Percentiles rank a stretch among this genome's conserved stretches.
phyloP scores from a whole-genome alignment of 2,329 filamentous ascomycete species.

The Xylariomycetidae sp. region DNA sequence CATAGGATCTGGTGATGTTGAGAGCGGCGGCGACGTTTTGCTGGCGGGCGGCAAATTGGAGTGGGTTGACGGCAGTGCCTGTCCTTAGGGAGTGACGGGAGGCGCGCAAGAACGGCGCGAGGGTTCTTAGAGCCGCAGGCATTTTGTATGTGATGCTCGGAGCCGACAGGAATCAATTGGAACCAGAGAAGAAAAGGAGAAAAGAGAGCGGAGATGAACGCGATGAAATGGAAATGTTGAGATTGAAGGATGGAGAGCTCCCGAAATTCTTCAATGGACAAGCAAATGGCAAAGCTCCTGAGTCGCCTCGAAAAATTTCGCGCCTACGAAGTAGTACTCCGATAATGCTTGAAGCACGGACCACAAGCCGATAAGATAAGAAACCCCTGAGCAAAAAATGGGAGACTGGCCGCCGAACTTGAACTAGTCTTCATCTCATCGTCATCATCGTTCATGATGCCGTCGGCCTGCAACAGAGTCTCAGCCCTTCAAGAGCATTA shows the following conservation, averaged over 20 bases:
- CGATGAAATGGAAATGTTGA: constrained; percentile 3
- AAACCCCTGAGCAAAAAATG: too few relatives aligned
- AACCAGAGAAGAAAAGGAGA: constrained; percentile 6
- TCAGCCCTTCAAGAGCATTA: too few relatives aligned
- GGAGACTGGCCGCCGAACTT: too few relatives aligned
- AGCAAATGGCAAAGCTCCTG: too few relatives aligned
- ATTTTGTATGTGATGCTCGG: constrained; percentile 48
- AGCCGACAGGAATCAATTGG: constrained; percentile 10
- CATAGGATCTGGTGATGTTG: constrained; percentile 62
- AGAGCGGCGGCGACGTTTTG: constrained; percentile 61
- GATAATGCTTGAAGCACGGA: too few relatives aligned
- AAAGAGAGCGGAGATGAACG: constrained; percentile 8
- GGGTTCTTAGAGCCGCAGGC: constrained; percentile 73
- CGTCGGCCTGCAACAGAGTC: too few relatives aligned
- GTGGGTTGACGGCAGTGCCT: constrained; percentile 66
- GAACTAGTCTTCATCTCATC: too few relatives aligned
- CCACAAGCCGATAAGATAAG: too few relatives aligned
- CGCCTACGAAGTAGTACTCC: too few relatives aligned
- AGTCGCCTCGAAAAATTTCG: too few relatives aligned
- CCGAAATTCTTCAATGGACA: too few relatives aligned
- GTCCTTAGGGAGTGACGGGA: constrained; percentile 69
- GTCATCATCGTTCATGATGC: too few relatives aligned
- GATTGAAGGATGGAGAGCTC: constrained; percentile 4
- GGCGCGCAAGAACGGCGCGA: constrained; percentile 77
- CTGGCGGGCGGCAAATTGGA: constrained; percentile 64